Base-by-base conservation (phyloP, 106 monocot genomes). In the Triglochin maritima region DNA sequence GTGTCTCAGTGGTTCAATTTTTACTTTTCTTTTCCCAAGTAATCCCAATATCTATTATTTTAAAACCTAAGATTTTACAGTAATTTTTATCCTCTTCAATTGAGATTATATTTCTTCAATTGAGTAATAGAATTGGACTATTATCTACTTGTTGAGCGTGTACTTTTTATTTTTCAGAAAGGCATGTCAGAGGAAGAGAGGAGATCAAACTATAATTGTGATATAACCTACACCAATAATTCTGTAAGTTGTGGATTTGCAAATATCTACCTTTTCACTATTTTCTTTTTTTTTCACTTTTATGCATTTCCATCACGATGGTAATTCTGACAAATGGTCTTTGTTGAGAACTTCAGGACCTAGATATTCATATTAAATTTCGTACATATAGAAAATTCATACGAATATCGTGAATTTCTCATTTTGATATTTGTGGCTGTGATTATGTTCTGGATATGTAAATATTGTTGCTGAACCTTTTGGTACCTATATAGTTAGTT, bases 191-290 rank as follows among this genome's bases (percentile, higher is more conserved):
- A 82, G 10, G 77, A 74, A 74, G 83, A 91, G 61, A 88, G 88
- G 78, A 92, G 88, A 79, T 74, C 71, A 61, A 98, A 82, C 75
- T 98, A 98, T 78, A 69, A 44, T 11, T 92, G 98, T 80, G 98
- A 98, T 72, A 98, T 98, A 71, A 98, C 98, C 44, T 98, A 98
- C 68, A 98, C 88, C 50, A 98, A 98, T 73, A 98, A 98, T 66
- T 86, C 98, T 15, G 96, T 91, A 84, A 85, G 65, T 54, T 56
- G 16, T 60, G 52, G 13, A 71, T 50, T 13, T 17, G 14, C 12
- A 16, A 61, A 47, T 12, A 46, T n/a, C 47, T 64, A 15, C 46
- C 46, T 64, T 47, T 41, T 13, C 45, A 2, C 9, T 17, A 59
- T 59, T 14, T 59, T 29, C 5, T 17, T 52, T 54, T 4, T 14